Evolutionary conservation across 129 eudicot genomes (phyloP), one percentile per base, ranked within the genome.

Genomic region (Helianthus tuberosus): DNA sequence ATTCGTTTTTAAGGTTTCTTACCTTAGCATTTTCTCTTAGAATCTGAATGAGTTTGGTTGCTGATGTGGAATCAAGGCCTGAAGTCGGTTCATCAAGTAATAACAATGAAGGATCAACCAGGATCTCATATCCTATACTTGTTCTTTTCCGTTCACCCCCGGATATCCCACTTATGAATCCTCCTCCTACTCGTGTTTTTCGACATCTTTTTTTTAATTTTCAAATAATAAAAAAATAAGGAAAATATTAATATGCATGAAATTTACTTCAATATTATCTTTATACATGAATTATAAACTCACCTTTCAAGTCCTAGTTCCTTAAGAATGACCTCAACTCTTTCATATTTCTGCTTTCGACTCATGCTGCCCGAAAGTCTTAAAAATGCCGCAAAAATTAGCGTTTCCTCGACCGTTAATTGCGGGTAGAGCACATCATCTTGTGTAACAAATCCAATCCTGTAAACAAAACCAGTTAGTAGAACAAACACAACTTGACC

Each of bases 71-170:
- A 83, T 95, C 99, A 54, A 95, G 97, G 27, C 99, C 99, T 3
- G 99, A 95, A 84, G 99, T 95, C 35, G 99, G 99, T 84, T 95
- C 99, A 73, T 95, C 99, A 3, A 95, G 97, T 83, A 95, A 82
- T 36, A 95, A 71, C 41, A 91, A 49, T 5, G 99, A 95, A 73
- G 99, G 97, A 84, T 95, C 99, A 72, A 91, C 97, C 3, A 95
- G 83, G 51, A 95, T 88, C 78, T 95, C 99, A 39, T 91, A 80
- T 12, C 94, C 99, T 17, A 91, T 95, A 41, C 99, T 95, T 11
- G 99, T 91, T 77, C 99, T 81, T 79, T 95, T 95, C 62, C 99
- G 81, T 80, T 95, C 99, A 64, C 99, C 99, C 15, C 99, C 99
- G 0, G 99, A 95, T 32, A 95, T 69, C 15, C 99, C 99, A 74